A percentile compares a stretch with the other conserved stretches of the same genome.
Conservation (phyloP, 768 basidiomycete species). For the Kwoniella bestiolae region DNA sequence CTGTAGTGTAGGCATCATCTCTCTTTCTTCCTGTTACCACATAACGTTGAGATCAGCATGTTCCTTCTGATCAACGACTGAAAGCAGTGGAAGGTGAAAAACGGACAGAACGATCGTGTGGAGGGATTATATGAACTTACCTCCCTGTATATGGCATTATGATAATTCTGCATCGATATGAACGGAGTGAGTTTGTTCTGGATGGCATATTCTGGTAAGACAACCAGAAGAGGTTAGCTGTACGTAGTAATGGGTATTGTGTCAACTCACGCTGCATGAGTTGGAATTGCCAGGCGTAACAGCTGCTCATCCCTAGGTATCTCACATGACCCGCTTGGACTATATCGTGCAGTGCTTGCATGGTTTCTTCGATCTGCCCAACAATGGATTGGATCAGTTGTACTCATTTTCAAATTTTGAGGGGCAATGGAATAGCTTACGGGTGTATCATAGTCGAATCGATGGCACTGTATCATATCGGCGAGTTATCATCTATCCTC, state of each 20-base stretch:
- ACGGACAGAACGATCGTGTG: too few species aligned
- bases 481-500: too few species aligned
- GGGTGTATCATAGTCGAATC: conserved; percentile 55
- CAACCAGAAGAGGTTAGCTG: not conserved
- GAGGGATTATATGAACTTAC: conserved; percentile 37
- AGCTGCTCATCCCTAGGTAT: conserved; percentile 56
- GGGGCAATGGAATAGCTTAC: too few species aligned
- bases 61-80: not conserved
- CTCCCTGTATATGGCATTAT: conserved; percentile 68
- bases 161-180: conserved; percentile 73
- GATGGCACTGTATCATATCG: conserved; percentile 57
- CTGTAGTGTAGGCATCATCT: conserved; percentile 53
- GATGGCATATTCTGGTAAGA: conserved; percentile 64
- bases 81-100: not conserved
- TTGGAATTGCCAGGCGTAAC: conserved; percentile 41
- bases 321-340: conserved; percentile 68
- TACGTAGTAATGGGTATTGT: not conserved
- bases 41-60: not conserved
- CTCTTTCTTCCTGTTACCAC: conserved; percentile 42
- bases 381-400: not conserved
- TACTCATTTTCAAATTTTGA: too few species aligned
- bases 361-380: conserved; percentile 41
- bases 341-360: conserved; percentile 71
- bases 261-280: conserved; percentile 45
- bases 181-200: conserved; percentile 66